phyloP scores from a whole-genome alignment of 306 rosid species.

The Spatholobus suberectus region DNA sequence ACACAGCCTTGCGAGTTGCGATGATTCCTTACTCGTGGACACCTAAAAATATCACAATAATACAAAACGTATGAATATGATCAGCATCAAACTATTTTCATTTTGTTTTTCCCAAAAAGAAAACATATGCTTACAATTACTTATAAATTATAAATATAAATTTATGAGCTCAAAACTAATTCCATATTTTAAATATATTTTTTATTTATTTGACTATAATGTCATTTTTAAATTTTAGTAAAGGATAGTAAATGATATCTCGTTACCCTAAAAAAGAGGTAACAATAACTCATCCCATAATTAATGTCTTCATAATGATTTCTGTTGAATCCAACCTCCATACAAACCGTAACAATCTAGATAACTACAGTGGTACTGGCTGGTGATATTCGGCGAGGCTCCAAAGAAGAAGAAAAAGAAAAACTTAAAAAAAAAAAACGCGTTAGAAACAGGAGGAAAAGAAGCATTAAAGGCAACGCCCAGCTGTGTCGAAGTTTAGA shows the following conservation, averaged over 20 bases:
- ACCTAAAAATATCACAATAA: background rate
- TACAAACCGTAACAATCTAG: background rate
- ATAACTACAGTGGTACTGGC: conserved; percentile 6
- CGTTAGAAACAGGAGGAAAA: background rate
- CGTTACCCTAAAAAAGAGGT: background rate
- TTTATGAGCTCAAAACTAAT: background rate
- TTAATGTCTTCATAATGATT: background rate
- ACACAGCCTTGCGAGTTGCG: background rate
- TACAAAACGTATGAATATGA: background rate
- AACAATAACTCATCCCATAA: background rate
- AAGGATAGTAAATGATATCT: background rate
- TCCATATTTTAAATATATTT: background rate
- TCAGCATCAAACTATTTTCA: no score
- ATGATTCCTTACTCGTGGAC: background rate
- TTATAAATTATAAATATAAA: background rate
- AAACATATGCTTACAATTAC: no score
- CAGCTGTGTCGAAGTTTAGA: background rate
- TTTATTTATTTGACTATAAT: no score
- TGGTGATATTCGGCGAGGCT: background rate
- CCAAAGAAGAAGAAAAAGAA: background rate
- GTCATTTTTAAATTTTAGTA: no score
- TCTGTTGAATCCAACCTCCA: conserved; percentile 18
- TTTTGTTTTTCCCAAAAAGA: no score
- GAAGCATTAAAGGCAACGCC: background rate
- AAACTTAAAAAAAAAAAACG: background rate